These are phyloP conservation scores for Botryotinia narcissicola DNA, from an alignment of 2,329 filamentous ascomycete genomes.

Conservation along the genomic window DNA sequence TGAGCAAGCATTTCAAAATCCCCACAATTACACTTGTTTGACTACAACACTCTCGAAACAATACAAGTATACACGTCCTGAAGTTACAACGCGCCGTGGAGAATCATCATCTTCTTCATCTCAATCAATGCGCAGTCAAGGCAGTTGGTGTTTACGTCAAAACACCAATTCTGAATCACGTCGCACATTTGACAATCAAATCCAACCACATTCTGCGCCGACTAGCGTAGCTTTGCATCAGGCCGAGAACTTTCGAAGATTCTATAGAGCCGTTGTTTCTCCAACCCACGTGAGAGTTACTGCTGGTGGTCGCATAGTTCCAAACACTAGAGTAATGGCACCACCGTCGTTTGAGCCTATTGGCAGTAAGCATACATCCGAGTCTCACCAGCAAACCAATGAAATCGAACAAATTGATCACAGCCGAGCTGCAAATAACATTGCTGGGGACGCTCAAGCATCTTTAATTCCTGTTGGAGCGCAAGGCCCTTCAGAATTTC, in stretches of 20 bases:
- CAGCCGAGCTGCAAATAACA: constrained; percentile 7
- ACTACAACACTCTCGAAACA: constrained; percentile 13
- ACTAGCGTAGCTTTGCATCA: constrained; percentile 53
- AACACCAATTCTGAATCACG: constrained; percentile 31
- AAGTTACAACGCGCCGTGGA: constrained; percentile 15
- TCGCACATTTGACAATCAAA: constrained; percentile 35
- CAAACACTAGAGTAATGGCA: constrained; percentile 52
- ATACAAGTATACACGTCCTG: background rate
- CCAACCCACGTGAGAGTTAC: constrained; percentile 66
- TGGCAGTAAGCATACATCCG: constrained; percentile 31
- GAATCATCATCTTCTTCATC: constrained; percentile 22
- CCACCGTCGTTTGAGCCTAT: constrained; percentile 35
- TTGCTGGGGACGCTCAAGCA: constrained; percentile 9
- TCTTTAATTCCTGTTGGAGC: background rate
- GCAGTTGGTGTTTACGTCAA: constrained; percentile 36
- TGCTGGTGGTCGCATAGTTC: constrained; percentile 64
- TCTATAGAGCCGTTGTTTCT: constrained; percentile 66
- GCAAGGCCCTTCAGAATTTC: constrained; percentile 20
- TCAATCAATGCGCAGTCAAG: constrained; percentile 21
- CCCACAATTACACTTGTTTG: constrained; percentile 27
- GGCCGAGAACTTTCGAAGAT: constrained; percentile 64
- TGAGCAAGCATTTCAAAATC: constrained; percentile 29
- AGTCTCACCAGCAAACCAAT: constrained; percentile 21
- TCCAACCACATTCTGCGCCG: constrained; percentile 52
- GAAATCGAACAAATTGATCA: constrained; percentile 11